Percentiles rank a stretch among this genome's conserved stretches.
These are phyloP conservation scores for Penicillium vulpinum DNA, from an alignment of 2,329 filamentous ascomycete species.

Conservation along the genomic window DNA sequence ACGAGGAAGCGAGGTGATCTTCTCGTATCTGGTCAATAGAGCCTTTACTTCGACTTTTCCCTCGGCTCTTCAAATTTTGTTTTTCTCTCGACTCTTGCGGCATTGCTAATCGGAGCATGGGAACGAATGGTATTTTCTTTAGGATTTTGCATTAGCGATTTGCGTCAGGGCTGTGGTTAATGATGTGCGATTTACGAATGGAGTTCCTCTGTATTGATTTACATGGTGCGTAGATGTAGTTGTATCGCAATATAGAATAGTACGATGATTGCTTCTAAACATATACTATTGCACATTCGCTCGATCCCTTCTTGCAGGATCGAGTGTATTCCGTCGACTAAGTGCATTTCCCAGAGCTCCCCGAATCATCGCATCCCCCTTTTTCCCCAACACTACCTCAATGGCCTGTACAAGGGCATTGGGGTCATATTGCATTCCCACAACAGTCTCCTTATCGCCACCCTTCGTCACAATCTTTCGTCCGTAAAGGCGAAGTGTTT, in stretches of 20 bases:
- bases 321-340: slow-evolving; percentile 62
- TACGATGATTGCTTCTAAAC: background rate
- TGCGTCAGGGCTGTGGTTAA: background rate
- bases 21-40: background rate
- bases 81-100: background rate
- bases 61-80: background rate
- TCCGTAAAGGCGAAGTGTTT: slow-evolving; percentile 75
- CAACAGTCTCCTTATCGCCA: slow-evolving; percentile 49
- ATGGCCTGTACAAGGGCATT: slow-evolving; percentile 72
- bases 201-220: background rate
- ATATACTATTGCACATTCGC: background rate
- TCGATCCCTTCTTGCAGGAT: slow-evolving; percentile 20
- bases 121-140: background rate
- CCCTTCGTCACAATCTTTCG: slow-evolving; percentile 51
- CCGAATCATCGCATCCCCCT: slow-evolving; percentile 53
- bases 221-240: background rate
- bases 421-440: slow-evolving; percentile 70
- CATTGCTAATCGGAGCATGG: slow-evolving; percentile 11
- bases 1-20: background rate
- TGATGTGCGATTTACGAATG: background rate
- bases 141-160: background rate
- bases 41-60: too few relatives aligned
- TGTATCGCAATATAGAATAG: background rate
- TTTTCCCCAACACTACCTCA: slow-evolving; percentile 71
- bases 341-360: slow-evolving; percentile 42